phyloP scores from a whole-genome alignment of 495 filamentous ascomycete species.

The Poronia punctata region DNA sequence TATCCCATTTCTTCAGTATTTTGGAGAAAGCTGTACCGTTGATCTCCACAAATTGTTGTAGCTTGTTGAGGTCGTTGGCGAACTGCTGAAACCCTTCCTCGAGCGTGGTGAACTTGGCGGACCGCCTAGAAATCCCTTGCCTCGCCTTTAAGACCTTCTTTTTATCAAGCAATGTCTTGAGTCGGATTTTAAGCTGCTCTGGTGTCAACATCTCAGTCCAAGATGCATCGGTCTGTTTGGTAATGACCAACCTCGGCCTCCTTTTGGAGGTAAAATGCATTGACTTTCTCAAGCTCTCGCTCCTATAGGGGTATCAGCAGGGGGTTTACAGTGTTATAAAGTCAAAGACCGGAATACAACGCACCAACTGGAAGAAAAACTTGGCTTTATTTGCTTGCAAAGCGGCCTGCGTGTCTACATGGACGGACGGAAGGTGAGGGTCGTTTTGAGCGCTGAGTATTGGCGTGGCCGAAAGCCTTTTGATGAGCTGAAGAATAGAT shows the following conservation, averaged over 20 bases:
- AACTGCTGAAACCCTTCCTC: slow-evolving; percentile 97
- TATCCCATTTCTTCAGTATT: slow-evolving; percentile 99
- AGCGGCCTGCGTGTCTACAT: slow-evolving; percentile 72
- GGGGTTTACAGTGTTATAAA: background rate
- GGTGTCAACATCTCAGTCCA: slow-evolving; percentile 7
- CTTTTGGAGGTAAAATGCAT: slow-evolving; percentile 94
- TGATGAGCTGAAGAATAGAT: slow-evolving; percentile 82
- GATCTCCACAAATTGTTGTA: slow-evolving; percentile 97
- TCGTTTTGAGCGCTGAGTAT: slow-evolving; percentile 69
- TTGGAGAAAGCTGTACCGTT: slow-evolving; percentile 97
- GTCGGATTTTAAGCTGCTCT: slow-evolving; percentile 75
- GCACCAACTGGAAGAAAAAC: slow-evolving; percentile 95
- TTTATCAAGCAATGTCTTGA: slow-evolving; percentile 89
- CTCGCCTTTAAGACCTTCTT: slow-evolving; percentile 81
- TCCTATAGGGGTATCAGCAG: slow-evolving; percentile 51
- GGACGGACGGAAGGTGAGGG: slow-evolving; percentile 35
- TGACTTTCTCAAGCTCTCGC: slow-evolving; percentile 96
- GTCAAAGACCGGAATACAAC: slow-evolving; percentile 17
- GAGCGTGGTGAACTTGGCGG: slow-evolving; percentile 84
- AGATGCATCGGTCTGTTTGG: background rate
- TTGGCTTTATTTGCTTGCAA: slow-evolving; percentile 96
- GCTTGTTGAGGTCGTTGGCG: slow-evolving; percentile 88
- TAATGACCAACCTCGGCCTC: slow-evolving; percentile 75
- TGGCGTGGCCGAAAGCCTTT: slow-evolving; percentile 88
- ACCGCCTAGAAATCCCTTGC: slow-evolving; percentile 68